phyloP scores from a whole-genome alignment of 164 flowering plant genomes.

The Sextonia rubra region DNA sequence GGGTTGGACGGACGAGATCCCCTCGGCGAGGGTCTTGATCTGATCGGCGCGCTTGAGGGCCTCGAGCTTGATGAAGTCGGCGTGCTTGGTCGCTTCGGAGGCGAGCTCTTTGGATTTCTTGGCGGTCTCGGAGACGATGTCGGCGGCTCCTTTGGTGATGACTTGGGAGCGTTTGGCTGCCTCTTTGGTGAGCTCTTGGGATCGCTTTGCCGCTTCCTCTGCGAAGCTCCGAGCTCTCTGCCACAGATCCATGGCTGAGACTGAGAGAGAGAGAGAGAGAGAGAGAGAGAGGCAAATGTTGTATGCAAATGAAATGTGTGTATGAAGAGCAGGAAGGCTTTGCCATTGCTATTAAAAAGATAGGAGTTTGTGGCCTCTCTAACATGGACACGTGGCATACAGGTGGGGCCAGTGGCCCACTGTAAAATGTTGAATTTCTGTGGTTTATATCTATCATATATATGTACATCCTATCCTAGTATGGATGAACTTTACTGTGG shows the following conservation, averaged over 20 bases:
- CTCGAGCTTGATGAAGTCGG: conserved; percentile 43
- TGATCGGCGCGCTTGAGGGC: conserved; percentile 54
- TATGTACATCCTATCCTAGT: too few relatives aligned
- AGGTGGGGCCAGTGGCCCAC: too few relatives aligned
- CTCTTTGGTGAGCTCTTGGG: conserved; percentile 52
- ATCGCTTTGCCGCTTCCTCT: conserved; percentile 64
- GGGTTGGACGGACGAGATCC: conserved; percentile 30
- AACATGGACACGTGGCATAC: too few relatives aligned
- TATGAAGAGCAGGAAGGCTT: too few relatives aligned
- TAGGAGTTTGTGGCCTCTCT: too few relatives aligned
- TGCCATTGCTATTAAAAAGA: too few relatives aligned
- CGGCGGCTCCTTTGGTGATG: conserved; percentile 40
- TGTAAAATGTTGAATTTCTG: too few relatives aligned
- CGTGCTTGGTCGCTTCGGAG: conserved; percentile 57
- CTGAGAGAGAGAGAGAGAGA: not conserved
- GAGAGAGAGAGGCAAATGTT: too few relatives aligned
- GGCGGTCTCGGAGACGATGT: conserved; percentile 61
- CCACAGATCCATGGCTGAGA: conserved; percentile 61
- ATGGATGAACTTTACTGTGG: too few relatives aligned
- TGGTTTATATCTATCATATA: too few relatives aligned
- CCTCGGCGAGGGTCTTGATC: conserved; percentile 55
- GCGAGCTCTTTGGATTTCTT: conserved; percentile 64
- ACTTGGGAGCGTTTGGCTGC: conserved; percentile 61
- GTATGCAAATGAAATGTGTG: not conserved
- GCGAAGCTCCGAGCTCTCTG: conserved; percentile 58